phyloP scores from a whole-genome alignment of 202 grass and related monocot genomes.

The Elaeis oleifera region DNA sequence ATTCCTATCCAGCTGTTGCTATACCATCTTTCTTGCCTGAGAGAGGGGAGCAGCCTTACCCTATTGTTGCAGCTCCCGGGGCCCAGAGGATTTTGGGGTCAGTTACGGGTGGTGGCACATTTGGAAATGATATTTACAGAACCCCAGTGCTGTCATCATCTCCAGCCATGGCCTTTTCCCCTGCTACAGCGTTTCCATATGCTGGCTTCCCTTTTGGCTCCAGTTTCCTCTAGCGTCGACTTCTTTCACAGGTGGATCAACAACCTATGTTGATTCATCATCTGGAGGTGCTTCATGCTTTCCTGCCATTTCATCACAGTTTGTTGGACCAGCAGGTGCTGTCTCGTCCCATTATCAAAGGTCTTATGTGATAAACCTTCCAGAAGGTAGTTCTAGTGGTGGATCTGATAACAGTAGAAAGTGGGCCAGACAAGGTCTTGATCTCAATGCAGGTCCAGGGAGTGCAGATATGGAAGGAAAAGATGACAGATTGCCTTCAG shows the following conservation, averaged over 20 bases:
- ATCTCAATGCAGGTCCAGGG: conserved; percentile 25
- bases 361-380: conserved; percentile 15
- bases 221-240: not conserved
- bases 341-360: conserved; percentile 16
- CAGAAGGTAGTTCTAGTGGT: conserved; percentile 15
- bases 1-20: conserved; percentile 10
- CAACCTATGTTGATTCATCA: conserved; percentile 12
- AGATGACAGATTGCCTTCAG: conserved; percentile 8
- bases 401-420: conserved; percentile 13
- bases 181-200: conserved; percentile 13
- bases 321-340: conserved; percentile 19
- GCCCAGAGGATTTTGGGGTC: conserved; percentile 11
- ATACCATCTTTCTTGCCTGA: conserved; percentile 4
- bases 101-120: conserved; percentile 1
- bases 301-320: conserved; percentile 4
- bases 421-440: conserved; percentile 21
- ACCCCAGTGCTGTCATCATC: conserved; percentile 22
- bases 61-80: conserved; percentile 8
- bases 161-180: conserved; percentile 15
- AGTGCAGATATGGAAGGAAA: conserved; percentile 11
- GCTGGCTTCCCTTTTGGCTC: conserved; percentile 7
- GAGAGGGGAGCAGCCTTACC: conserved; percentile 6
- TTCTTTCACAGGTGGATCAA: conserved; percentile 3
- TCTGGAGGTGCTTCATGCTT: not conserved
- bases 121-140: conserved; percentile 15